Percentiles rank a stretch among this genome's conserved stretches.
Evolutionary conservation across 78 protist genomes (phyloP).

Genomic region (Dictyostelium purpureum): DNA sequence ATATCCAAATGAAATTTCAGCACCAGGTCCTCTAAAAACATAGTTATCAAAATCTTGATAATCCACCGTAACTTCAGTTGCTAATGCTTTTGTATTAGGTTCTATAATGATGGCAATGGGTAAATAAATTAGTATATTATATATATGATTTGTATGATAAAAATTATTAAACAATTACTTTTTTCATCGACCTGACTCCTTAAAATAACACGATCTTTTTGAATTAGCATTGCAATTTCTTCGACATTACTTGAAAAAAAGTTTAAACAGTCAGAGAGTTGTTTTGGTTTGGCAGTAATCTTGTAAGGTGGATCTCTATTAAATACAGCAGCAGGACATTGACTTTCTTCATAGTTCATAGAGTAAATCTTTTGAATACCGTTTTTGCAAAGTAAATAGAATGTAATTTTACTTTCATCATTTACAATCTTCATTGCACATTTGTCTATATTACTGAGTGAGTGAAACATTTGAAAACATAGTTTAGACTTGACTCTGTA

Average conservation of each 20-base stretch:
- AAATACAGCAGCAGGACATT: neutral
- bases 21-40: neutral
- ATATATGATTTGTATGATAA: neutral
- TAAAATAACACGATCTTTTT: constrained; percentile 32
- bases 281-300: constrained; percentile 13
- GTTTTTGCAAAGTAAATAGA: constrained; percentile 16
- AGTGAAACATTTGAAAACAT: constrained; percentile 49
- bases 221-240: constrained; percentile 14
- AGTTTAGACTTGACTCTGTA: constrained; percentile 25
- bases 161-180: constrained; percentile 2
- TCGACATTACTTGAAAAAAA: neutral
- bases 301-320: neutral
- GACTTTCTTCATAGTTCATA: constrained; percentile 13
- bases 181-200: constrained; percentile 14
- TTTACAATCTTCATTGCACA: neutral
- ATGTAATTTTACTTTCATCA: neutral
- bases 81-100: neutral
- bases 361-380: constrained; percentile 20
- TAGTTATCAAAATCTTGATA: constrained; percentile 37
- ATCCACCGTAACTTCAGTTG: constrained; percentile 24
- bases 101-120: neutral
- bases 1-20: constrained; percentile 31
- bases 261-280: neutral
- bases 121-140: neutral
- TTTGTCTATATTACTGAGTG: constrained; percentile 19